Base-by-base conservation (phyloP, 2,329 filamentous ascomycete genomes). In the Neoarthrinium moseri region DNA sequence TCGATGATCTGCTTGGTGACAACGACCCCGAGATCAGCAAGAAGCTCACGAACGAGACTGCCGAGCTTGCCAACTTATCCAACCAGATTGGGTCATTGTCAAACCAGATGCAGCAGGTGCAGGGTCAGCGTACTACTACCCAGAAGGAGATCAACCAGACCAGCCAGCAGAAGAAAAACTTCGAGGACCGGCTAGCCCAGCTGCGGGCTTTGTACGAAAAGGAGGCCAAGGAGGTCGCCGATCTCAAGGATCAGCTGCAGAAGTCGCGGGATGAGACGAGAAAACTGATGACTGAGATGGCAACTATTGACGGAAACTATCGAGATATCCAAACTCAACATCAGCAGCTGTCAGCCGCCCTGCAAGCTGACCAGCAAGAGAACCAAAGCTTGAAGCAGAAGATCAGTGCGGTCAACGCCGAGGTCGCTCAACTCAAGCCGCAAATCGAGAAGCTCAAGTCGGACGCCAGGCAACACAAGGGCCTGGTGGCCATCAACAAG, bases 401-500 rank as follows among this genome's bases (percentile, higher is more conserved):
- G 49, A 96, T 99, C 54, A 83, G 87, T 24, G 78, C 84, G 43
- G 79, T 90, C 33, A 99, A 96, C 60, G 77, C 81, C 11, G 90
- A 95, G 66, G 85, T 96, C 56, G 78, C 82, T 15, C 86, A 91
- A 66, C 72, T 97, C 32, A 95, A 91, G 66, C 91, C 91, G 24
- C 86, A 92, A 55, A 83, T 99, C 43, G 94, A 99, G 65, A 97
- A 96, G 73, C 78, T 95, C 57, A 91, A 88, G 64, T 89, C 87
- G 11, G 91, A 96, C 57, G 91, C 91, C 21, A 84, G 94, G 33
- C 94, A 97, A 66, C 91, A 97, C 62, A 97, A 95, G 71, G 94
- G 94, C 15, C 77, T 97, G 54, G 92, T 95, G 23, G 91, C 94
- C 34, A 99, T 99, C 71, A 96, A 96, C 72, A 97, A 95, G 77